phyloP scores from a whole-genome alignment of 2,329 filamentous ascomycete species.

The Pseudogymnoascus sp. region DNA sequence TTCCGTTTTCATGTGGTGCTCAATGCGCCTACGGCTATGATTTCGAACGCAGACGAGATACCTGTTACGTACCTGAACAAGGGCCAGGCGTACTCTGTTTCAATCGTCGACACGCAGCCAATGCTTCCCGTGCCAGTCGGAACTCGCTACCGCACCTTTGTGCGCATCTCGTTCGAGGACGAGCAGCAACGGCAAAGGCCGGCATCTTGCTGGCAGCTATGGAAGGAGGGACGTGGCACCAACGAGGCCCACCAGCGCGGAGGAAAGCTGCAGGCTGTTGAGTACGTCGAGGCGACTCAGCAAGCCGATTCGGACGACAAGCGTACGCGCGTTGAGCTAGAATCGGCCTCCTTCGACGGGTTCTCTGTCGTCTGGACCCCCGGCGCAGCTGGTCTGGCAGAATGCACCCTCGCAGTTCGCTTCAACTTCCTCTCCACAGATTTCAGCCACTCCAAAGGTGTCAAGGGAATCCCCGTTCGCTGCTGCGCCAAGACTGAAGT shows the following conservation, averaged over 20 bases:
- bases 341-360: constrained; percentile 79
- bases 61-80: constrained; percentile 98
- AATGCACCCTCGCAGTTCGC: constrained; percentile 81
- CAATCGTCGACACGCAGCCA: constrained; percentile 68
- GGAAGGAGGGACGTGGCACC: constrained; percentile 94
- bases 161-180: constrained; percentile 96
- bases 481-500: constrained; percentile 84
- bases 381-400: constrained; percentile 55
- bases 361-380: constrained; percentile 88
- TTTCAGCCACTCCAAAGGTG: constrained; percentile 96
- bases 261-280: constrained; percentile 86
- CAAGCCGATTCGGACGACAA: constrained; percentile 54
- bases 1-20: constrained; percentile 87
- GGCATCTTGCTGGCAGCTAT: constrained; percentile 76
- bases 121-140: constrained; percentile 48
- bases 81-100: constrained; percentile 85
- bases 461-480: constrained; percentile 92
- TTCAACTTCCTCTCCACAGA: constrained; percentile 99
- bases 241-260: constrained; percentile 92
- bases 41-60: constrained; percentile 80
- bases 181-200: constrained; percentile 84
- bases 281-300: constrained; percentile 68
- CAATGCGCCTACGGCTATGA: constrained; percentile 94
- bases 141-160: constrained; percentile 75
- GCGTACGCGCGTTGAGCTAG: constrained; percentile 59